These are phyloP conservation scores for Verbascum thapsus DNA, from an alignment of 257 asterid genomes.

Conservation along the genomic window DNA sequence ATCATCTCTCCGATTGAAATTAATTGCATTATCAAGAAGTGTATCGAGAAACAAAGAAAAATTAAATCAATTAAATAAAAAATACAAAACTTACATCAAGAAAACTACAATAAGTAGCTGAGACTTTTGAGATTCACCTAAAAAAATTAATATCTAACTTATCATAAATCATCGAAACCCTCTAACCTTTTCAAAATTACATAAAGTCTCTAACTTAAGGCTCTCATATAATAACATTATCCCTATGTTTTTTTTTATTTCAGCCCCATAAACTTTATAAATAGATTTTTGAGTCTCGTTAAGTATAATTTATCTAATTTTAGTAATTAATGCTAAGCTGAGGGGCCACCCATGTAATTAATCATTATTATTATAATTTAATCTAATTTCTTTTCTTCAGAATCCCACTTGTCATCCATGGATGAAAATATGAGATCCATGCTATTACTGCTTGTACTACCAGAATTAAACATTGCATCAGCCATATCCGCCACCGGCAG, in stretches of 20 bases:
- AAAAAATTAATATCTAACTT: not conserved
- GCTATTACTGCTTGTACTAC: slow-evolving; percentile 70
- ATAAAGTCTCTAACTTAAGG: too few species aligned
- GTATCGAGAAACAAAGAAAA: not conserved
- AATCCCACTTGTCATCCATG: slow-evolving; percentile 69
- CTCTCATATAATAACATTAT: too few species aligned
- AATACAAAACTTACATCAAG: slow-evolving; percentile 18
- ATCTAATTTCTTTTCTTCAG: slow-evolving; percentile 52
- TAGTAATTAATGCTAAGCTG: too few species aligned
- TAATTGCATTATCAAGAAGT: too few species aligned
- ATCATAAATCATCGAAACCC: too few species aligned
- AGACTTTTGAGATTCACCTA: slow-evolving; percentile 1
- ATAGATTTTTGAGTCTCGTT: too few species aligned
- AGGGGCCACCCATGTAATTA: slow-evolving; percentile 6
- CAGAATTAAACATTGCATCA: slow-evolving; percentile 81
- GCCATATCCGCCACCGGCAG: slow-evolving; percentile 81
- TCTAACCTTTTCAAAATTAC: too few species aligned
- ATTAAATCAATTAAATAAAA: slow-evolving; percentile 25
- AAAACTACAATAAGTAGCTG: not conserved
- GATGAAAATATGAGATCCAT: slow-evolving; percentile 75
- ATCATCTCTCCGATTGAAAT: too few species aligned
- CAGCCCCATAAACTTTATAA: too few species aligned
- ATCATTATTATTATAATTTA: not conserved
- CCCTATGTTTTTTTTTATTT: too few species aligned
- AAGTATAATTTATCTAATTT: too few species aligned